phyloP scores from a whole-genome alignment of 2,329 filamentous ascomycete species.

The Mollisia scopiformis region DNA sequence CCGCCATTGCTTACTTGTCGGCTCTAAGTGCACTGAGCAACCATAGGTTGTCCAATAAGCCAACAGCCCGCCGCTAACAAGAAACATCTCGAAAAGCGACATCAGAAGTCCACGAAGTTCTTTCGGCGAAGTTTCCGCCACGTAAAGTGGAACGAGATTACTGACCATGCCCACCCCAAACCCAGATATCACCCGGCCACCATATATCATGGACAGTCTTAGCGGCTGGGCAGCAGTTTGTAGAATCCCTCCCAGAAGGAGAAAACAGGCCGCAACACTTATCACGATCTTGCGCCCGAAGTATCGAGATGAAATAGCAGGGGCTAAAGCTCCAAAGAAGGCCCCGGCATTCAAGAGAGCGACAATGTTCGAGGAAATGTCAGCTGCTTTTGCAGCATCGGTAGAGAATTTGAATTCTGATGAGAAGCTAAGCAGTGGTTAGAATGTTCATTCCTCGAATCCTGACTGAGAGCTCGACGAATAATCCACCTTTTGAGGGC shows the following conservation, averaged over 20 bases:
- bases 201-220: constrained; percentile 6
- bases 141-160: not conserved
- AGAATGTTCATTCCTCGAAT: not conserved
- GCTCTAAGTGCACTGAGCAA: not conserved
- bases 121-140: not conserved
- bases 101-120: not conserved
- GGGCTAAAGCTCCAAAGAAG: constrained; percentile 51
- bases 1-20: not conserved
- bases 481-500: constrained; percentile 8
- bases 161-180: not conserved
- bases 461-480: not conserved
- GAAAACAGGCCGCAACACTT: constrained; percentile 46
- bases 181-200: not conserved
- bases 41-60: constrained; percentile 20
- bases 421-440: not conserved
- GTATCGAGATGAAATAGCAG: constrained; percentile 49
- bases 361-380: constrained; percentile 43
- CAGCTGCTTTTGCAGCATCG: constrained; percentile 9
- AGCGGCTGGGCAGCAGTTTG: constrained; percentile 20
- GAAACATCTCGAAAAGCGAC: not conserved
- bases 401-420: constrained; percentile 17
- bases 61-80: constrained; percentile 47
- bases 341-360: constrained; percentile 54
- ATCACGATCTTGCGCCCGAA: constrained; percentile 50
- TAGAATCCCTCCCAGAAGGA: constrained; percentile 30